Evolutionary conservation across 306 rosid species (phyloP).

Genomic region (Adenanthera pavonina): DNA sequence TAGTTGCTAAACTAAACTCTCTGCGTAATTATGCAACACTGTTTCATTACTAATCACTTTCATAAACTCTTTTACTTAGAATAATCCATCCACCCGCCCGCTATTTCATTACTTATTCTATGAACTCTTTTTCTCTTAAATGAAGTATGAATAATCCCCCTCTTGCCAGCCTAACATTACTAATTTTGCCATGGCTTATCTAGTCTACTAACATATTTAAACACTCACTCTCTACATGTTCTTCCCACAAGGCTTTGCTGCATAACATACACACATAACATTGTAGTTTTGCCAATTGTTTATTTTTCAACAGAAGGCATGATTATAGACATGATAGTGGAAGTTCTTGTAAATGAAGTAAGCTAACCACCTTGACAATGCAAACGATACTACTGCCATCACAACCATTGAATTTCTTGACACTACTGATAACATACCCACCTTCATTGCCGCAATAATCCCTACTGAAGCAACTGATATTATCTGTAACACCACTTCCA

Average conservation of each 20-base stretch:
- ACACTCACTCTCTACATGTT: neutral
- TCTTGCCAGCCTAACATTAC: neutral
- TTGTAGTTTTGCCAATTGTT: neutral
- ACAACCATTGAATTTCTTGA: constrained; percentile 59
- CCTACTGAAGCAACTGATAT: constrained; percentile 68
- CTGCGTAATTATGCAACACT: neutral
- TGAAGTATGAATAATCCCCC: neutral
- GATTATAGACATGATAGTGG: constrained; percentile 80
- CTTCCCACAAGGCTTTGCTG: constrained; percentile 23
- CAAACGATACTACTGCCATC: constrained; percentile 66
- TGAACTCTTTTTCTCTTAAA: neutral
- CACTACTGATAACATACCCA: constrained; percentile 45
- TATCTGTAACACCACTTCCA: constrained; percentile 67
- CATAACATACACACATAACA: neutral
- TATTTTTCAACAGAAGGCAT: constrained; percentile 61
- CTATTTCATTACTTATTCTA: too few relatives aligned
- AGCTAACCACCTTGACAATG: constrained; percentile 75
- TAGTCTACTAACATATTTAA: neutral
- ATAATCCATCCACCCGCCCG: too few relatives aligned
- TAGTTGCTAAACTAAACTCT: neutral
- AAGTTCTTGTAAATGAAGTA: constrained; percentile 77
- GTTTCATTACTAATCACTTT: neutral
- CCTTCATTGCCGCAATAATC: constrained; percentile 68
- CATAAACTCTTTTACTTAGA: too few relatives aligned
- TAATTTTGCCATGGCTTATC: neutral